A percentile compares a stretch with the other conserved stretches of the same genome.
phyloP scores from a whole-genome alignment of 2,329 filamentous ascomycete species.

The Calonectria pauciramosa region DNA sequence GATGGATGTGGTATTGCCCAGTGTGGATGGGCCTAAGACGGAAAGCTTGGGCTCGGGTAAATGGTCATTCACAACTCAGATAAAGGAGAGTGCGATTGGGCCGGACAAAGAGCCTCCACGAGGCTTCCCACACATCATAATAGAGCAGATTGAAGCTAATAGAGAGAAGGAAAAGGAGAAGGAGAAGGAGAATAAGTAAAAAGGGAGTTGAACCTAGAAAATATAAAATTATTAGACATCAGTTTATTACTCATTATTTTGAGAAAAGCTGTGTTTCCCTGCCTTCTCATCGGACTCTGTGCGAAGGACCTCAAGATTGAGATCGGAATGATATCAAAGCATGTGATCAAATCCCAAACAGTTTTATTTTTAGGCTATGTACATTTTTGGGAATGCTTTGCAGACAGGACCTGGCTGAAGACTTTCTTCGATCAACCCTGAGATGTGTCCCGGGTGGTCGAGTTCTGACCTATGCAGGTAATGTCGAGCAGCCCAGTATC shows the following conservation, averaged over 20 bases:
- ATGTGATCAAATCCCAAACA: neutral
- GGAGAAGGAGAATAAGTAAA: neutral
- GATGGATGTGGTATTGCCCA: constrained; percentile 39
- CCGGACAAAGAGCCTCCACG: constrained; percentile 13
- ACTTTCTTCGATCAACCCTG: constrained; percentile 19
- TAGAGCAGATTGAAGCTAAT: constrained; percentile 18
- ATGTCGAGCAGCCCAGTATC: constrained; percentile 33
- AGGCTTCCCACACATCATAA: constrained; percentile 20
- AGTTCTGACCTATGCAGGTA: constrained; percentile 31
- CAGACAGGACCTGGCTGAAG: neutral
- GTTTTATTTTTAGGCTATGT: neutral
- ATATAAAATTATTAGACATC: neutral
- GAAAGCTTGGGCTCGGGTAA: constrained; percentile 36
- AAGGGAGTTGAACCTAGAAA: neutral
- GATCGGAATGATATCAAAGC: neutral
- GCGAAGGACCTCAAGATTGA: neutral
- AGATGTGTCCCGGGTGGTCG: constrained; percentile 31
- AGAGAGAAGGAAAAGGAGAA: neutral
- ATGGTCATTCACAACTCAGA: constrained; percentile 32
- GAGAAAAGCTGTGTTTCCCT: neutral
- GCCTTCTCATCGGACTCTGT: neutral
- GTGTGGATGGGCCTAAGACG: constrained; percentile 3
- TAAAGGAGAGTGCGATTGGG: constrained; percentile 8
- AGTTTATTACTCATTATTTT: too few relatives aligned
- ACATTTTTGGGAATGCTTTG: neutral